Conservation (phyloP, 768 basidiomycete species). For the Calocera viscosa region DNA sequence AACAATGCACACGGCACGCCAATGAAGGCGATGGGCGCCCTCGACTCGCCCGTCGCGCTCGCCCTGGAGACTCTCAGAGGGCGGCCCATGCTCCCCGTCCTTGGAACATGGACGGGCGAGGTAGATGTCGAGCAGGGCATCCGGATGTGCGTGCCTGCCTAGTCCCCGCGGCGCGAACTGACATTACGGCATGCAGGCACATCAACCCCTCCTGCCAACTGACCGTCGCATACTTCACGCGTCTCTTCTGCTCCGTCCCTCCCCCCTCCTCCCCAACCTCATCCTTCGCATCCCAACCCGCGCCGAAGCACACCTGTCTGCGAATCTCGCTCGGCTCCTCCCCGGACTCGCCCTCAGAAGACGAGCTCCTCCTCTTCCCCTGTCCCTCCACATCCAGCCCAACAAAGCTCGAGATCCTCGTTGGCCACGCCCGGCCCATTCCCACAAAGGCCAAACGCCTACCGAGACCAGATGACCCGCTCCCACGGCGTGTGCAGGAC, state of each 20-base stretch:
- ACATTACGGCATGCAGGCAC: neutral
- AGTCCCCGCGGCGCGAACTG: neutral
- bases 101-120: neutral
- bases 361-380: neutral
- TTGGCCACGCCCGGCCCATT: neutral
- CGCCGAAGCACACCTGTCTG: neutral
- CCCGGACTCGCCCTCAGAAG: neutral
- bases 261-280: neutral
- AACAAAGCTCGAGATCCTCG: neutral
- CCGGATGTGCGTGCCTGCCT: neutral
- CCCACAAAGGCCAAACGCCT: neutral
- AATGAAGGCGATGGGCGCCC: neutral
- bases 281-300: neutral
- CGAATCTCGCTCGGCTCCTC: neutral
- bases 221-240: neutral
- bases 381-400: neutral
- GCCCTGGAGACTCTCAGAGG: slow-evolving; percentile 2
- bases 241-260: neutral
- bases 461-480: neutral
- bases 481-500: neutral
- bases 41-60: neutral
- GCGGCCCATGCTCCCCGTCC: neutral
- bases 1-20: neutral
- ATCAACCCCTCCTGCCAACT: slow-evolving; percentile 4
- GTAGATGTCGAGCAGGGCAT: neutral